Evolutionary conservation across 1,139 yeast genomes (phyloP).

Genomic region (Kurtzmaniella natalensis): DNA sequence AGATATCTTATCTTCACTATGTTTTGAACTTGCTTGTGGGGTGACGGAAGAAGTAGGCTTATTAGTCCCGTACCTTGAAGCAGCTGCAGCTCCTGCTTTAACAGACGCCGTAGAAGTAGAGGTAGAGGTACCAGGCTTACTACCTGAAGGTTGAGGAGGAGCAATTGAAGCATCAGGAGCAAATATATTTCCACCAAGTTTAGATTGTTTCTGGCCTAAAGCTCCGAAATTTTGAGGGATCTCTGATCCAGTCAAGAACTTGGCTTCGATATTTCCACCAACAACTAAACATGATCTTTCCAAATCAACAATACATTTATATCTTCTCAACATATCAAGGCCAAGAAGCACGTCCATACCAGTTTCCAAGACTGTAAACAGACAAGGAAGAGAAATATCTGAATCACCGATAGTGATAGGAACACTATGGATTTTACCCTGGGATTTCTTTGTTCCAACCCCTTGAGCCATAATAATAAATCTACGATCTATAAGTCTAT

Average conservation of each 20-base stretch:
- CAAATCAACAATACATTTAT: slow-evolving; percentile 79
- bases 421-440: slow-evolving; percentile 86
- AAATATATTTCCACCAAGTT: slow-evolving; percentile 37
- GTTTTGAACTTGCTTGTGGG: slow-evolving; percentile 9
- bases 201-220: slow-evolving; percentile 10
- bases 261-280: slow-evolving; percentile 64
- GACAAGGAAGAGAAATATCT: slow-evolving; percentile 57
- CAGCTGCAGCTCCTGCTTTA: slow-evolving; percentile 21
- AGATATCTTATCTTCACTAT: slow-evolving; percentile 44
- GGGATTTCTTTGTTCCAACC: slow-evolving; percentile 76
- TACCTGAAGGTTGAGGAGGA: slow-evolving; percentile 3
- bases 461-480: slow-evolving; percentile 84
- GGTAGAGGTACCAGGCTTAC: slow-evolving; percentile 15
- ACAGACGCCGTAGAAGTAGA: slow-evolving; percentile 12
- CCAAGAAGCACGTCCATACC: slow-evolving; percentile 67
- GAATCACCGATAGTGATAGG: slow-evolving; percentile 72
- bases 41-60: slow-evolving; percentile 9
- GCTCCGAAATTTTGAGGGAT: slow-evolving; percentile 44
- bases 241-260: slow-evolving; percentile 71
- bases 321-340: slow-evolving; percentile 80
- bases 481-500: slow-evolving; percentile 74
- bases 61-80: slow-evolving; percentile 18
- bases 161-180: slow-evolving; percentile 16
- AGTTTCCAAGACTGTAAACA: slow-evolving; percentile 78
- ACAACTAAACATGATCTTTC: slow-evolving; percentile 62